Evolutionary conservation across 2,329 filamentous ascomycete species (phyloP), one percentile per base, ranked within the genome.

Genomic region (Penicillium palitans): DNA sequence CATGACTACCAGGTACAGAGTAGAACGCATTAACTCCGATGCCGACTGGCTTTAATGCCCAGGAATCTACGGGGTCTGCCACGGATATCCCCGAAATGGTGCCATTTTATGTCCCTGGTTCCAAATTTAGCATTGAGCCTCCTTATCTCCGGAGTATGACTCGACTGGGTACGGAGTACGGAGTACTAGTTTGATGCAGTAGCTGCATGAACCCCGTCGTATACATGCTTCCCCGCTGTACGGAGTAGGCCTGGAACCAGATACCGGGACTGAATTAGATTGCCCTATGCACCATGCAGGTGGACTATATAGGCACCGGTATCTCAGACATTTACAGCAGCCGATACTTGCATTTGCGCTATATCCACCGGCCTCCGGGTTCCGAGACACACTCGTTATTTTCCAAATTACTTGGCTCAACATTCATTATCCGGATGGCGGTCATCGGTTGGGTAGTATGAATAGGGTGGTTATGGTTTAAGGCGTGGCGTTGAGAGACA

Each of bases 101-200:
- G 17, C 37, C 55, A 48, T 54, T 1, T 13, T 25, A 8, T 15
- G 27, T 19, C 25, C 8, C 7, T 35, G 15, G 21, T 35, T 42
- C 49, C 55, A 13, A 35, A 47, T 53, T 47, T 24, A 52, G 37
- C 13, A 7, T 13, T 31, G 21, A 54, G 29, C 50, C 50, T 57
- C 49, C 48, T 37, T 31, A 12, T 47, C 15, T n/a, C 9, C 9
- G 31, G 31, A 33, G 5, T 15, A 15, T 24, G 31, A n/a, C 27
- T 31, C 19, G 12, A 53, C 35, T n/a, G 5, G 12, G 12, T 15
- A 33, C 4, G 2, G 31, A 13, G 31, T 13, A 33, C 3, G 31
- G 13, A 53, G 35, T 15, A 29, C 27, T 29, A 21, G 6, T 29
- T 12, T 10, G 17, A 47, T 27, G 15, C 19, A 33, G 12, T 15